These are phyloP conservation scores for Salix arbutifolia DNA, from an alignment of 345 rosid species.

Conservation along the genomic window DNA sequence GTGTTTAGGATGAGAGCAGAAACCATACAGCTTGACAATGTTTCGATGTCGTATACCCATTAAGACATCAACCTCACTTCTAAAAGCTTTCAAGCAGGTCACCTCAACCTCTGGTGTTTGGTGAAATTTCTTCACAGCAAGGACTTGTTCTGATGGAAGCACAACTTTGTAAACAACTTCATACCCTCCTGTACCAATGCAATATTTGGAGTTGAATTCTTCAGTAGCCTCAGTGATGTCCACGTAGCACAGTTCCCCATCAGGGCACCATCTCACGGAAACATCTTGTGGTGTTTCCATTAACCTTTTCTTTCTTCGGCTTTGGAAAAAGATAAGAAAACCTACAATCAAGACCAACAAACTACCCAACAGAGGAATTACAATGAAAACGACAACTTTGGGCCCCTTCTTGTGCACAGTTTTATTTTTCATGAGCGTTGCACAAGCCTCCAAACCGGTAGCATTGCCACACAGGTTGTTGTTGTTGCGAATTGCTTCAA, in stretches of 20 bases:
- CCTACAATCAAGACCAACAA: neutral
- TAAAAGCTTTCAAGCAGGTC: slow-evolving; percentile 3
- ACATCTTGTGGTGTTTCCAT: too few relatives aligned
- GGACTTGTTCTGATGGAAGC: neutral
- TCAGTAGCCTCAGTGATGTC: neutral
- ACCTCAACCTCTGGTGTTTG: neutral
- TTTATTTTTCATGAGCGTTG: neutral
- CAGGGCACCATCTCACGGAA: neutral
- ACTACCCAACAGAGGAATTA: neutral
- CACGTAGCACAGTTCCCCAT: neutral
- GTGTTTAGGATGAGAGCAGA: neutral
- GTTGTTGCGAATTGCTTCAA: slow-evolving; percentile 11
- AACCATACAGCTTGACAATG: neutral
- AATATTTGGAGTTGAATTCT: slow-evolving; percentile 1
- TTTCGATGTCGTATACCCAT: slow-evolving; percentile 2
- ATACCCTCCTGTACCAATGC: slow-evolving; percentile 4
- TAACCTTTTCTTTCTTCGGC: too few relatives aligned
- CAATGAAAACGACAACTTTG: neutral
- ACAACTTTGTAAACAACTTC: slow-evolving; percentile 7
- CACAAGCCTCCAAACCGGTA: slow-evolving; percentile 9
- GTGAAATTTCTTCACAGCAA: slow-evolving; percentile 16
- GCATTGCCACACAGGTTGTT: slow-evolving; percentile 14
- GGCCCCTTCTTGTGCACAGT: neutral
- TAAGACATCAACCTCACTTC: slow-evolving; percentile 3
- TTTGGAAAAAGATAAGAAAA: too few relatives aligned